These are phyloP conservation scores for Cenococcum geophilum DNA, from an alignment of 495 filamentous ascomycete genomes.

Conservation along the genomic window DNA sequence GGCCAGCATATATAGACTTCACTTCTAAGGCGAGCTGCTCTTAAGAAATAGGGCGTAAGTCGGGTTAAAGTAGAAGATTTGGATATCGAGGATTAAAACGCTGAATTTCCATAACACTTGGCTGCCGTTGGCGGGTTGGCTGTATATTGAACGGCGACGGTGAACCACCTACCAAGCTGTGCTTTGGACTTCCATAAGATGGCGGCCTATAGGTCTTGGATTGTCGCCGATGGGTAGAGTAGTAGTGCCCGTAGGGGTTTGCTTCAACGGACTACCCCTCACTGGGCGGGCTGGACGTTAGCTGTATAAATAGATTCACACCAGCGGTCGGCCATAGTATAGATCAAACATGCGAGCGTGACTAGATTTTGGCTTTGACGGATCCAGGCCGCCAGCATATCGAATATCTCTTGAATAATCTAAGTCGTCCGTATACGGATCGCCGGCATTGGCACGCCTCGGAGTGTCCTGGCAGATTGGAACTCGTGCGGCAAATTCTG, in stretches of 20 bases:
- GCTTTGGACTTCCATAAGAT: constrained; percentile 11
- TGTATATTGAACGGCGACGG: constrained; percentile 2
- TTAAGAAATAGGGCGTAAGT: too few species aligned
- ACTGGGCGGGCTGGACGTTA: constrained; percentile 21
- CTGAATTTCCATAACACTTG: constrained; percentile 23
- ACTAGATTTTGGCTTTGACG: constrained; percentile 4
- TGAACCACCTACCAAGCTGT: neutral
- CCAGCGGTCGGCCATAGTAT: constrained; percentile 8
- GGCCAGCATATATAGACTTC: too few species aligned
- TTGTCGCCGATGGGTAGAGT: neutral
- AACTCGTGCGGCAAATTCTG: too few species aligned
- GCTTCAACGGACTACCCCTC: constrained; percentile 27
- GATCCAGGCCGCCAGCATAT: constrained; percentile 10
- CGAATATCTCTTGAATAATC: constrained; percentile 23
- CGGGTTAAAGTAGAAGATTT: constrained; percentile 27
- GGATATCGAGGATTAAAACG: constrained; percentile 23
- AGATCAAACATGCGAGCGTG: constrained; percentile 15
- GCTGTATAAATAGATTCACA: constrained; percentile 2
- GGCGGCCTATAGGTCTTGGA: constrained; percentile 4
- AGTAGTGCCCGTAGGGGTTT: constrained; percentile 19
- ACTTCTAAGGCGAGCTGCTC: too few species aligned
- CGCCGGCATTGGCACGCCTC: constrained; percentile 22
- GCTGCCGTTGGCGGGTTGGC: constrained; percentile 1
- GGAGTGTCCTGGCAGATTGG: neutral
- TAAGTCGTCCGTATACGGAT: constrained; percentile 3